These are phyloP conservation scores for Wallacemonas sp. DNA, from an alignment of 208 protist genomes.

Conservation along the genomic window DNA sequence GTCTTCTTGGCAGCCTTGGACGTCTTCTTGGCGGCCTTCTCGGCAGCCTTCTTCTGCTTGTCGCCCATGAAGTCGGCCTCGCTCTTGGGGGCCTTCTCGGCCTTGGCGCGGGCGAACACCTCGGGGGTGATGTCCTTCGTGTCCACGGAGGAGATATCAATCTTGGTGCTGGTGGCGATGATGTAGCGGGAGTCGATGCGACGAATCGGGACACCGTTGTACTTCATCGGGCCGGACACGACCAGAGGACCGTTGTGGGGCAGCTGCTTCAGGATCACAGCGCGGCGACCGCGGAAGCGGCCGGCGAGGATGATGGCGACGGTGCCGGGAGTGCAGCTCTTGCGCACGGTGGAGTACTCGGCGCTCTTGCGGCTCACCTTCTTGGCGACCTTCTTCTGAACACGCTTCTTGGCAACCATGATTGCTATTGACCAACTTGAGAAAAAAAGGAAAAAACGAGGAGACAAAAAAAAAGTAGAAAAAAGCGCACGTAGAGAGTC, in stretches of 20 bases:
- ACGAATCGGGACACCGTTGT: conserved; percentile 98
- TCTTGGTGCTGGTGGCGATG: conserved; percentile 98
- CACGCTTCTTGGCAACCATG: conserved; percentile 38
- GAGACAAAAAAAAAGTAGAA: no score
- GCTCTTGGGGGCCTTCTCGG: conserved; percentile 76
- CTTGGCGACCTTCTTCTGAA: conserved; percentile 46
- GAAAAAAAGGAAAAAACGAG: no score
- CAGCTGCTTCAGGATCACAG: conserved; percentile 98
- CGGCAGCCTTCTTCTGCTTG: conserved; percentile 71
- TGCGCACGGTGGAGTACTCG: conserved; percentile 63
- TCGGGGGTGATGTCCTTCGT: conserved; percentile 68
- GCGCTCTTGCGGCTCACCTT: conserved; percentile 64
- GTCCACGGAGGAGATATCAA: conserved; percentile 93
- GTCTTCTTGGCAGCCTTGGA: conserved; percentile 55
- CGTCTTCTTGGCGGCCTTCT: conserved; percentile 76
- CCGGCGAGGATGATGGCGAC: conserved; percentile 94
- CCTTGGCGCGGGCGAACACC: conserved; percentile 70
- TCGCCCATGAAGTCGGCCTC: conserved; percentile 88
- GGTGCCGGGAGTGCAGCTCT: conserved; percentile 56
- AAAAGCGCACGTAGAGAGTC: no score
- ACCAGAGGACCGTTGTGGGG: conserved; percentile 94
- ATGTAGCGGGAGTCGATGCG: conserved; percentile 97
- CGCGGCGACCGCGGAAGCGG: conserved; percentile 96
- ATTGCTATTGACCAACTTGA: no score
- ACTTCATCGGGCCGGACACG: conserved; percentile 94